Percentiles rank a stretch among this genome's conserved stretches.
Conservation (phyloP, 805 yeast genomes). For the Yamadazyma paraphyllophila region DNA sequence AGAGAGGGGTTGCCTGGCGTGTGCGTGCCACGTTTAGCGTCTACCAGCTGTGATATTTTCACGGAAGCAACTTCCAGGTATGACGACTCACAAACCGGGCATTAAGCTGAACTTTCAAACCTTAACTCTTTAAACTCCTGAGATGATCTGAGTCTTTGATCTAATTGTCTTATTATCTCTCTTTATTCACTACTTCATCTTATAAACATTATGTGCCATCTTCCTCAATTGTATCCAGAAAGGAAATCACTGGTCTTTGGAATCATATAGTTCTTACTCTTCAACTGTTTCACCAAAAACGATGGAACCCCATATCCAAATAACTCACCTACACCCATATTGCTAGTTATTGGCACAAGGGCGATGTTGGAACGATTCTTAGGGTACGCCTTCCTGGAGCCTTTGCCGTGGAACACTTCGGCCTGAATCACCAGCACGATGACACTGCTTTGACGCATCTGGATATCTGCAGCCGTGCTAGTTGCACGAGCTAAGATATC, state of each 20-base stretch:
- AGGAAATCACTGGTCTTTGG: neutral
- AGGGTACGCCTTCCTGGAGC: neutral
- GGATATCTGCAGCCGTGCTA: constrained; percentile 26
- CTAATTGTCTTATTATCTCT: too few species aligned
- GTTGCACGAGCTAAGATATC: constrained; percentile 28
- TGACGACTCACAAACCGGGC: too few species aligned
- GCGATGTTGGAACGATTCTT: constrained; percentile 13
- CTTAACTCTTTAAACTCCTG: too few species aligned
- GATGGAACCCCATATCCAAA: constrained; percentile 30
- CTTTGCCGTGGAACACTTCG: constrained; percentile 6
- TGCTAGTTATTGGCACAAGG: constrained; percentile 32
- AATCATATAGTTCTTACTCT: constrained; percentile 23
- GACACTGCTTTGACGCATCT: constrained; percentile 19
- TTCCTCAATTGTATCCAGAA: neutral
- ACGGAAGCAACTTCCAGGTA: too few species aligned
- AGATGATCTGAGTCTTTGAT: too few species aligned
- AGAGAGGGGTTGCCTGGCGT: too few species aligned
- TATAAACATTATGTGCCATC: too few species aligned
- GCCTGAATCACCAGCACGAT: constrained; percentile 15
- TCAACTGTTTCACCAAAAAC: constrained; percentile 25
- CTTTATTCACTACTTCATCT: too few species aligned
- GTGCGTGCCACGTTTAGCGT: too few species aligned
- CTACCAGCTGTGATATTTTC: too few species aligned
- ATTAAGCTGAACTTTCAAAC: too few species aligned
- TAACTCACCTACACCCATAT: constrained; percentile 34